Conservation (phyloP, 106 monocot species). For the Hemerocallis citrina region DNA sequence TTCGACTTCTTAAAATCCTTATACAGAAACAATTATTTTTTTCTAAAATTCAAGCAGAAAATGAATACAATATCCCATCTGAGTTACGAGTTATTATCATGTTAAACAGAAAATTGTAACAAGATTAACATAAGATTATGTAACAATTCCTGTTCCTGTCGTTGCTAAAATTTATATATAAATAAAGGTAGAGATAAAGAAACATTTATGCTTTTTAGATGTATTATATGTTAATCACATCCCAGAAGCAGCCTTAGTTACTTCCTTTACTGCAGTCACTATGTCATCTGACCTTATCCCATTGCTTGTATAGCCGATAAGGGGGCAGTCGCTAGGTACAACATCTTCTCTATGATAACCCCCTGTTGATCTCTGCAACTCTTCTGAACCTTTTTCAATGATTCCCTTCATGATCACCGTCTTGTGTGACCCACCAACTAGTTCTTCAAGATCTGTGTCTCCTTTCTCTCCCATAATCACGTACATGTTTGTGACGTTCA, state of each 20-base stretch:
- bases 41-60: too few relatives aligned
- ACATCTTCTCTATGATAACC: constrained; percentile 48
- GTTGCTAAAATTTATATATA: too few relatives aligned
- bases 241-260: constrained; percentile 25
- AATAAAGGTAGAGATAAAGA: too few relatives aligned
- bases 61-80: too few relatives aligned
- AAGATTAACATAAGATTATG: too few relatives aligned
- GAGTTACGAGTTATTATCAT: too few relatives aligned
- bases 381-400: constrained; percentile 44
- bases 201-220: too few relatives aligned
- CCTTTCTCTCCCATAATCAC: constrained; percentile 65
- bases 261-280: constrained; percentile 27
- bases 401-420: constrained; percentile 42
- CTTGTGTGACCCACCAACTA: constrained; percentile 53
- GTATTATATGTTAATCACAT: constrained; percentile 19
- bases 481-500: constrained; percentile 53
- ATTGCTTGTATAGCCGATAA: constrained; percentile 17
- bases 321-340: constrained; percentile 34
- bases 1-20: too few relatives aligned
- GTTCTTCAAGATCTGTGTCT: constrained; percentile 54
- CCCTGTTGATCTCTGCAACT: constrained; percentile 27
- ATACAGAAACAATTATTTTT: too few relatives aligned
- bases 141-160: too few relatives aligned
- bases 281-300: constrained; percentile 41
- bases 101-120: too few relatives aligned